These are phyloP conservation scores for Ramularia endophylla DNA, from an alignment of 2,329 filamentous ascomycete genomes.

Conservation along the genomic window DNA sequence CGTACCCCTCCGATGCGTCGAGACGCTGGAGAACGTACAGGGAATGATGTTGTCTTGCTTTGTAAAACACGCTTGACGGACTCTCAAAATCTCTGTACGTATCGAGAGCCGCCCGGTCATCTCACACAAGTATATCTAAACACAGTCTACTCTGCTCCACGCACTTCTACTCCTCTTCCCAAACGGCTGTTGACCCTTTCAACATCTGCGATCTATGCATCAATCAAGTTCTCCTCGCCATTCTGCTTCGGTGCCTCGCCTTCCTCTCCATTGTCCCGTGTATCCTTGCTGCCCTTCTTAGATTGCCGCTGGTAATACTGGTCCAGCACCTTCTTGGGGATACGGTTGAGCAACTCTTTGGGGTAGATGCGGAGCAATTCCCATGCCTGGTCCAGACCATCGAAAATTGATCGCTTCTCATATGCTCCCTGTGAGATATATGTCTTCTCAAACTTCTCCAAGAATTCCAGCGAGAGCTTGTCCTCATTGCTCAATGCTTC, in stretches of 20 bases:
- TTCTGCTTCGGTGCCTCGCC: conserved; percentile 27
- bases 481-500: conserved; percentile 93
- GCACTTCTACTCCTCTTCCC: neutral
- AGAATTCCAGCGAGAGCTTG: conserved; percentile 94
- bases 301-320: conserved; percentile 45
- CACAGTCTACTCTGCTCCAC: conserved; percentile 4
- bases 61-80: too few relatives aligned
- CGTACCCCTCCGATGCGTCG: too few relatives aligned
- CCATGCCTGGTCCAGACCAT: conserved; percentile 95
- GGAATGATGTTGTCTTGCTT: too few relatives aligned
- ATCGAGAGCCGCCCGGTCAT: too few relatives aligned
- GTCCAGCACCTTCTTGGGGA: conserved; percentile 49
- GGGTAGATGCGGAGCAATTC: conserved; percentile 94
- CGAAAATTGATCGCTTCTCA: conserved; percentile 84
- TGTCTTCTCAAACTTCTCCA: conserved; percentile 95
- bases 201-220: too few relatives aligned
- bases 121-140: conserved; percentile 7
- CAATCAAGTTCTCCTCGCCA: conserved; percentile 25
- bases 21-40: too few relatives aligned
- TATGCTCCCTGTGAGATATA: conserved; percentile 93
- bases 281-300: conserved; percentile 41
- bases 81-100: too few relatives aligned
- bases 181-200: neutral
- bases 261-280: conserved; percentile 36
- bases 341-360: conserved; percentile 93